Evolutionary conservation across 768 basidiomycete genomes (phyloP).

Genomic region (Dictyophora rubrovolvata): DNA sequence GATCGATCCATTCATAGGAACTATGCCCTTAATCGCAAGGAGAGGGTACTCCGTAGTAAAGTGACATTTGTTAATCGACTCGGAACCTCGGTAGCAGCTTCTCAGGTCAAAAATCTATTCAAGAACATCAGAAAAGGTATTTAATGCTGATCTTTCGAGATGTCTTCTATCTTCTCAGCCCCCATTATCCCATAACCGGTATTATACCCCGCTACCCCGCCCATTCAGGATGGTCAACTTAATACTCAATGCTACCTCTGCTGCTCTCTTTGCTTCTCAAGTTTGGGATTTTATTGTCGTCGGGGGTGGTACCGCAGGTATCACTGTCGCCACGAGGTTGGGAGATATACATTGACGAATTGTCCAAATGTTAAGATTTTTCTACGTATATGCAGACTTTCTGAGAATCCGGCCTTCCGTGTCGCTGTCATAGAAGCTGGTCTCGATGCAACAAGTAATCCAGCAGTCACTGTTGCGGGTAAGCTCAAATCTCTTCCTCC

Average conservation of each 20-base stretch:
- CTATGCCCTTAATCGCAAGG: neutral
- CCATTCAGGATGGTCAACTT: neutral
- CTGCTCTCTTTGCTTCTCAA: neutral
- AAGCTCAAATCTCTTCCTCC: neutral
- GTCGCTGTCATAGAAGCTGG: slow-evolving; percentile 35
- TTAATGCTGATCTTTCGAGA: too few relatives aligned
- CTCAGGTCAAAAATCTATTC: too few relatives aligned
- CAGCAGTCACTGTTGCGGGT: neutral
- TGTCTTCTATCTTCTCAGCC: too few relatives aligned
- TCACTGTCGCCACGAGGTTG: slow-evolving; percentile 31
- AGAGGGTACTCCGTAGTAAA: too few relatives aligned
- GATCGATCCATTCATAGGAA: too few relatives aligned
- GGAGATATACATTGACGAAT: neutral
- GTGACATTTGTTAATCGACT: too few relatives aligned
- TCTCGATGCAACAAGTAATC: slow-evolving; percentile 24
- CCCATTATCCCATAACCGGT: too few relatives aligned
- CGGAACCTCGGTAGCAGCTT: too few relatives aligned
- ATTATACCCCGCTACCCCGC: too few relatives aligned
- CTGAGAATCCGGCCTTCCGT: slow-evolving; percentile 27
- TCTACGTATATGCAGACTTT: slow-evolving; percentile 20
- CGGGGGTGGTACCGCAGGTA: slow-evolving; percentile 37
- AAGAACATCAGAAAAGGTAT: too few relatives aligned
- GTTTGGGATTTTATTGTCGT: slow-evolving; percentile 22
- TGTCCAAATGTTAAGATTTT: neutral
- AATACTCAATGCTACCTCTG: neutral